Conservation (phyloP, 1,284 basidiomycete species). For the Hypsizygus ulmarius region DNA sequence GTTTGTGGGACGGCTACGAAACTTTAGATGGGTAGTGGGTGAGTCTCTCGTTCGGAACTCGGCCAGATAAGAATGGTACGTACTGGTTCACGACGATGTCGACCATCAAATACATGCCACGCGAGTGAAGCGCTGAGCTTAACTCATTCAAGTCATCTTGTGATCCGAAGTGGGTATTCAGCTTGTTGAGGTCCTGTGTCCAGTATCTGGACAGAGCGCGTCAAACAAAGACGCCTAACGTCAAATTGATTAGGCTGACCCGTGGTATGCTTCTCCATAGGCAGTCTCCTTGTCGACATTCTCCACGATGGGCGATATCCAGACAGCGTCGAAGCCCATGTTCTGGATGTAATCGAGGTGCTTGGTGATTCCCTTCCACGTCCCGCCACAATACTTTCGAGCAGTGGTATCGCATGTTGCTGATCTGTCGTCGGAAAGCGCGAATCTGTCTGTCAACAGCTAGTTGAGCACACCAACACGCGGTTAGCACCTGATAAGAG, state of each 20-base stretch:
- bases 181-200: constrained; percentile 54
- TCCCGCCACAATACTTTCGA: constrained; percentile 70
- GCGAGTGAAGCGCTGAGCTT: constrained; percentile 56
- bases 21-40: neutral
- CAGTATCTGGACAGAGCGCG: constrained; percentile 42
- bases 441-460: constrained; percentile 76
- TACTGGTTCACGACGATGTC: constrained; percentile 77
- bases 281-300: constrained; percentile 64
- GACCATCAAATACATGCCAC: constrained; percentile 78
- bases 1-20: constrained; percentile 4
- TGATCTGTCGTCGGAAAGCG: constrained; percentile 41
- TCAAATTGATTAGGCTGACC: constrained; percentile 26
- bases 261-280: constrained; percentile 66
- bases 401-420: constrained; percentile 50
- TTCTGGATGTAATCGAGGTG: constrained; percentile 77
- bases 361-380: constrained; percentile 65
- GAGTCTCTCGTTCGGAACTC: neutral
- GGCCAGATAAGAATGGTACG: constrained; percentile 19
- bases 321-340: constrained; percentile 75
- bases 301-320: constrained; percentile 62
- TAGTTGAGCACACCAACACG: constrained; percentile 10
- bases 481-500: neutral
- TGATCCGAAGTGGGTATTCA: constrained; percentile 69
- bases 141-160: constrained; percentile 62
- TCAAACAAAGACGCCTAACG: neutral